A percentile compares a stretch with the other conserved stretches of the same genome.
phyloP scores from a whole-genome alignment of 2,329 filamentous ascomycete species.

The Nemania diffusa region DNA sequence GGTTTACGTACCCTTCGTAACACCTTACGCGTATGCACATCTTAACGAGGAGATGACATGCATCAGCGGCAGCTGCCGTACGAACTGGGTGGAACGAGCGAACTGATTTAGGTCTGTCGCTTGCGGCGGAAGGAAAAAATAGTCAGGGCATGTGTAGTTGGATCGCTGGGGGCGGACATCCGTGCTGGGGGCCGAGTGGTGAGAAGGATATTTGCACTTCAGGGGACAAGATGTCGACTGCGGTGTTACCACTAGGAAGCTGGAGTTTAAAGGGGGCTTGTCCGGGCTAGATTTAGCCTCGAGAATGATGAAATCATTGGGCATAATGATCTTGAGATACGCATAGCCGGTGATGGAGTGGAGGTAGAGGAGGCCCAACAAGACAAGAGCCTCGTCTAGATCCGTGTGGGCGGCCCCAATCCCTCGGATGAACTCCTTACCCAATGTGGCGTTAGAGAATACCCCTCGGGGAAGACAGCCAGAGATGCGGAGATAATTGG shows the following conservation, averaged over 20 bases:
- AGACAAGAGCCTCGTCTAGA: neutral
- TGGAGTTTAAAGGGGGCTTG: neutral
- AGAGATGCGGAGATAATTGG: conserved; percentile 23
- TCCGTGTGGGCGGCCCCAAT: no score
- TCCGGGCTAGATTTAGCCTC: neutral
- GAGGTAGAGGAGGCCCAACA: neutral
- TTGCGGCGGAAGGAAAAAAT: neutral
- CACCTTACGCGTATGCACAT: neutral
- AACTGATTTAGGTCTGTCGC: neutral
- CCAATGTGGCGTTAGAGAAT: neutral
- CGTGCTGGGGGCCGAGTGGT: neutral
- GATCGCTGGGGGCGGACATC: conserved; percentile 1
- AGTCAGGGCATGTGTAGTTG: neutral
- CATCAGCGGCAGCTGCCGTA: neutral
- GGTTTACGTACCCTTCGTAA: conserved; percentile 1
- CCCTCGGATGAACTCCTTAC: neutral
- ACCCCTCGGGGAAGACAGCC: neutral
- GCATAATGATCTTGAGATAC: neutral
- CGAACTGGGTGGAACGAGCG: neutral
- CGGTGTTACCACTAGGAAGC: neutral
- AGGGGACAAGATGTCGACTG: neutral
- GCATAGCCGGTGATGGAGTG: neutral
- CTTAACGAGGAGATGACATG: neutral
- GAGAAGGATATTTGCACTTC: neutral
- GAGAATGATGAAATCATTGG: neutral